Evolutionary conservation across 2,329 filamentous ascomycete species (phyloP).

Genomic region (Fusarium annulatum): DNA sequence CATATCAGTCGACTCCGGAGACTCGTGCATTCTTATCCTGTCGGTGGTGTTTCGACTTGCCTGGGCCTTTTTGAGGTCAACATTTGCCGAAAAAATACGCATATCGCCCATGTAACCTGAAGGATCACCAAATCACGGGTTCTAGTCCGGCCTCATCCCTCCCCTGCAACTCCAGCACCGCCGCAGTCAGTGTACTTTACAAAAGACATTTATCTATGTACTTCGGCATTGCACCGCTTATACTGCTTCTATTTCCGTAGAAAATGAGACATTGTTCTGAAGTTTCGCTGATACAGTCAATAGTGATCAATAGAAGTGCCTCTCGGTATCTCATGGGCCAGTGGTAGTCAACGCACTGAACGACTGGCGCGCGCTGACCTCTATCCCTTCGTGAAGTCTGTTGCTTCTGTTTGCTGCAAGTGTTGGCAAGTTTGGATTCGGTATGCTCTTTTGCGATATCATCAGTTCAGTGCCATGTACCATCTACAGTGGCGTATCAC

Average conservation of each 20-base stretch:
- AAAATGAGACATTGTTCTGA: not conserved
- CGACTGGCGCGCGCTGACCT: not conserved
- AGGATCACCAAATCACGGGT: conserved; percentile 6
- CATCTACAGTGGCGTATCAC: not conserved
- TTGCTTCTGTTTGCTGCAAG: not conserved
- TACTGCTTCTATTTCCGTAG: too few species aligned
- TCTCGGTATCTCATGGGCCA: not conserved
- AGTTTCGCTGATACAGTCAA: not conserved
- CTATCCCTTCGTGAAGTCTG: not conserved
- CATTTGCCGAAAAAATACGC: not conserved
- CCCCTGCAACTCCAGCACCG: conserved; percentile 12
- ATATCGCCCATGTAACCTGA: not conserved
- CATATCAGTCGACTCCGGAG: not conserved
- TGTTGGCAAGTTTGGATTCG: not conserved
- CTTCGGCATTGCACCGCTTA: too few species aligned
- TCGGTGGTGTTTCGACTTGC: not conserved
- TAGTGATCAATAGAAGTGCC: not conserved
- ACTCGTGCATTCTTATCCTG: not conserved
- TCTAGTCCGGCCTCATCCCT: conserved; percentile 2
- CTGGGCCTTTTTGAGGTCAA: not conserved
- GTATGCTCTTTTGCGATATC: not conserved
- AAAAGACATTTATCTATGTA: too few species aligned
- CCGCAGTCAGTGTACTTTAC: not conserved
- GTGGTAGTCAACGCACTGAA: not conserved
- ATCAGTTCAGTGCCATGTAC: not conserved